Base-by-base conservation (phyloP, 2,329 filamentous ascomycete species). In the Xylariales sp. region DNA sequence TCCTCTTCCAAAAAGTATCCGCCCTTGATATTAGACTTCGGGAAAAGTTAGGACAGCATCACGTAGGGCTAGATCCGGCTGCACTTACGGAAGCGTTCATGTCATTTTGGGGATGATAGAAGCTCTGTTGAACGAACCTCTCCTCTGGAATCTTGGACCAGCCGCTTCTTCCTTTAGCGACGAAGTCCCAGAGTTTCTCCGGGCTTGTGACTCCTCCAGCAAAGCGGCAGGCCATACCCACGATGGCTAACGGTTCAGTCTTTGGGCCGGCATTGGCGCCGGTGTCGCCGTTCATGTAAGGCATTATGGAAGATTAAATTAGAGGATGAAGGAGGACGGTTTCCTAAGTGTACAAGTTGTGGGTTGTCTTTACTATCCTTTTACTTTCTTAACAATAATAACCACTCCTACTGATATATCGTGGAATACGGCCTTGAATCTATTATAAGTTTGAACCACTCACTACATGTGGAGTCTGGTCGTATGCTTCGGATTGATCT, bases 1-100 rank as follows among this genome's bases (percentile, higher is more conserved):
- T 81, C 77, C 23, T 78, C 74, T 5, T 73, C 53, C 5, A 80
- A 67, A 53, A 80, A 79, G 60, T 80, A 72, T 0, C 68, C 78
- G 32, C 70, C 70, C 6, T n/a, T 30, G 39, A 56, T 56, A 45
- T 56, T 43, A 2, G 54, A 56, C 54, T 56, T n/a, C 3, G 4
- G 7, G 10, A 45, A 32, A 3, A 3, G 54, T 56, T 56, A 56
- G 54, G 18, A 32, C 5, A 7, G 14, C 12, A 32, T n/a, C 9
- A 34, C 7, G 1, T 16, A 30, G 3, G 36, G 30, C 7, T 7
- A 14, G 6, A 16, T n/a, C 28, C 1, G 23, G 39, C 23, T 56
- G 28, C 23, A 56, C 54, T 46, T 56, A 56, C 54, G 6, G 54
- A 28, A 32, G 39, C 54, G 32, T 39, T 32, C 54, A 56, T 56